Base-by-base conservation (phyloP, 2,329 filamentous ascomycete genomes). In the Fusarium pseudograminearum region DNA sequence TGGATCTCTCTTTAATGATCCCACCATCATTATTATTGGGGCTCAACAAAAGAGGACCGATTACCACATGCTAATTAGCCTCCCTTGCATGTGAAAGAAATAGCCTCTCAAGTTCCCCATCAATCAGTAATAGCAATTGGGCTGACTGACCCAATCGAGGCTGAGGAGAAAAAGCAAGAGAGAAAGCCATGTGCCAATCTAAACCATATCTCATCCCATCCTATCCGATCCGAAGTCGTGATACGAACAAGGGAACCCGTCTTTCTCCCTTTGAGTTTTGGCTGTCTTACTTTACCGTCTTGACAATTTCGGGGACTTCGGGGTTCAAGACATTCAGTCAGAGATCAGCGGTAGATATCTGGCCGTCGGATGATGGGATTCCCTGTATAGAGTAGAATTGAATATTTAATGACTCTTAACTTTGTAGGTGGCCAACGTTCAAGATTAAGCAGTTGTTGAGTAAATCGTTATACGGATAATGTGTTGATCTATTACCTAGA, bases 51-150 rank as follows among this genome's bases (percentile, higher is more conserved):
- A 63, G 48, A 51, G 48, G 48, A 40, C 48, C 48, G 48, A 51
- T 38, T 50, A 24, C 33, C 33, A 28, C 48, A 51, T 51, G 48
- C 48, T 40, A 40, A 51, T 40, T 51, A 57, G 24, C n/a, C 52
- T 58, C 45, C 61, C 60, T 65, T 65, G 52, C 60, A 65, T 65
- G 61, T 65, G 40, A 59, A 58, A 31, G 20, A 34, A 36, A 46
- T 34, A 46, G 36, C 28, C 40, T 36, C 24, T 24, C 20, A 18
- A 33, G 20, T 65, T 48, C 55, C 38, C n/a, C 44, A 45, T 62
- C 36, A 40, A 40, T 40, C 52, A 53, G 30, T 14, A 40, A 45
- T 61, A 26, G 36, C 36, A 26, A 14, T 42, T 36, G 41, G 16
- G 24, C 41, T 44, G 24, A 44, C 20, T n/a, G 47, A 50, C 31